phyloP scores from a whole-genome alignment of 345 rosid species.

The Luvunga scandens region DNA sequence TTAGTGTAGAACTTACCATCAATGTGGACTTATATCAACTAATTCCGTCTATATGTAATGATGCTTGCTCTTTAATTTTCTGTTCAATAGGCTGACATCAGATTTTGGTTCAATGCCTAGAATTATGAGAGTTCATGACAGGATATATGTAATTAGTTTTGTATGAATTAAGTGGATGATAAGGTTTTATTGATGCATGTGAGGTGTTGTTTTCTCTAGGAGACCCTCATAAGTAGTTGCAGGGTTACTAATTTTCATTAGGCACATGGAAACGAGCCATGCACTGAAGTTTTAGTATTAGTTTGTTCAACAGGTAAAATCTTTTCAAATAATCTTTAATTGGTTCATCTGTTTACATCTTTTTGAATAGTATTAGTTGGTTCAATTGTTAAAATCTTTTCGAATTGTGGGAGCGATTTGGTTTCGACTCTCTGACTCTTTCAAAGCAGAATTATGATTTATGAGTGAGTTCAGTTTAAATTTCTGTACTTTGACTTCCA shows the following conservation, averaged over 20 bases:
- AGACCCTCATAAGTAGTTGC: not conserved
- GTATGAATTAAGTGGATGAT: not conserved
- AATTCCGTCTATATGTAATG: conserved; percentile 5
- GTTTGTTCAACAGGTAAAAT: no score
- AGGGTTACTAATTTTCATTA: not conserved
- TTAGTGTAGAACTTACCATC: conserved; percentile 9
- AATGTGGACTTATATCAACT: conserved; percentile 11
- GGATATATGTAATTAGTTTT: not conserved
- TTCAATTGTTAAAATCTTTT: not conserved
- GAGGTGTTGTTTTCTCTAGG: not conserved
- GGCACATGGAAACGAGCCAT: not conserved
- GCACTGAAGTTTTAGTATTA: not conserved
- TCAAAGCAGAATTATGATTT: not conserved
- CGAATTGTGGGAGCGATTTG: no score
- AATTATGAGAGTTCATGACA: not conserved
- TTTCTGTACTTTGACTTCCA: not conserved
- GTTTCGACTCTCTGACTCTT: not conserved
- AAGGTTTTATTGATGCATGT: not conserved
- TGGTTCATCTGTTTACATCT: not conserved
- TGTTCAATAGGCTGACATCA: not conserved
- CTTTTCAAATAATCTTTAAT: not conserved
- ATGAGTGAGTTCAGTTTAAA: not conserved
- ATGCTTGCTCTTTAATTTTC: not conserved
- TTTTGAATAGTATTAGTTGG: not conserved
- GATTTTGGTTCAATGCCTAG: not conserved